Base-by-base conservation (phyloP, 208 protist genomes). In the Strigomonas galati region DNA sequence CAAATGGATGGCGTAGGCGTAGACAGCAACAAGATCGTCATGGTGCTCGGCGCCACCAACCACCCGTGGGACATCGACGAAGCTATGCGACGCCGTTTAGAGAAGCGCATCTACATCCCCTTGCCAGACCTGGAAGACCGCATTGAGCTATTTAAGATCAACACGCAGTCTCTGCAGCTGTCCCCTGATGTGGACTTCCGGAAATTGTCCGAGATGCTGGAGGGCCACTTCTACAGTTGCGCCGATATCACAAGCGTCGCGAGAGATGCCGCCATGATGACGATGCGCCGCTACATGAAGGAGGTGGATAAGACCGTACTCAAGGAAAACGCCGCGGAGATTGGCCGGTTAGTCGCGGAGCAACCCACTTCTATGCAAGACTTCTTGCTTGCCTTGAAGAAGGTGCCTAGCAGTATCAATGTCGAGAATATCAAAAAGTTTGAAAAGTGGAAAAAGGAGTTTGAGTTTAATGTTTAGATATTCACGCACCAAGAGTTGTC, bases 21-120 rank as follows among this genome's bases (percentile, higher is more conserved):
- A 0, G 84, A 91, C 59, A 44, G 61, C 30, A 71, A 69, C 15
- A 92, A 96, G 62, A 76, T 85, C 21, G 92, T 98, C 21, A 94
- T 98, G 82, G 92, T 98, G 35, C 84, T 98, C 23, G 94, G 90
- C 54, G 94, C 94, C 14, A 97, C 91, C 2, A 98, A 98, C 67
- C 87, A 93, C 56, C 94, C 94, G 15, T 96, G 90, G 85, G 89
- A 94, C 56, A 94, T 98, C 58, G 94, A 98, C 78, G 91, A 95
- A 55, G 94, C 94, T 9, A 91, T 95, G 81, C 85, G 91, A 15
- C 84, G 94, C 6, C 85, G 94, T 23, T 72, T 98, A 12, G 91
- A 97, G 69, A 97, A 97, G 70, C 81, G 94, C 53, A 95, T 98
- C 49, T 97, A 96, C 76, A 96, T 98, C 40, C 78, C 92, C 12